phyloP scores from a whole-genome alignment of 805 yeast species.

The Teunomyces cretensis region DNA sequence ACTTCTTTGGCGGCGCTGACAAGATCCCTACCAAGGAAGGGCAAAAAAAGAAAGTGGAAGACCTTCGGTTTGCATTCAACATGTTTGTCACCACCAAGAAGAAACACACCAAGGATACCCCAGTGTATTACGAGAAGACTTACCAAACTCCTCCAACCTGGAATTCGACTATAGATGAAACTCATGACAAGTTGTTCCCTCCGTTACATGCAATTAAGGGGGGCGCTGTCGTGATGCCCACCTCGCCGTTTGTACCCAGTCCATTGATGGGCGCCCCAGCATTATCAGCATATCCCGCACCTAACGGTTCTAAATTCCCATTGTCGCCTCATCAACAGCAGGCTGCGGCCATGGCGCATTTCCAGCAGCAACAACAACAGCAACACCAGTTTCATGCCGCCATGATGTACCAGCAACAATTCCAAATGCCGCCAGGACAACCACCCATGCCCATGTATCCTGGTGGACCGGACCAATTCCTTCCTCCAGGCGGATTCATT shows the following conservation, averaged over 20 bases:
- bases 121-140: slow-evolving; percentile 54
- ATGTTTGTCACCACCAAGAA: slow-evolving; percentile 49
- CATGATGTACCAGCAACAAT: slow-evolving; percentile 38
- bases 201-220: slow-evolving; percentile 19
- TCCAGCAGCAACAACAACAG: slow-evolving; percentile 28
- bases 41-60: slow-evolving; percentile 33
- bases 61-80: slow-evolving; percentile 48
- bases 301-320: slow-evolving; percentile 21
- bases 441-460: slow-evolving; percentile 36
- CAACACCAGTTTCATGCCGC: slow-evolving; percentile 40
- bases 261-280: slow-evolving; percentile 29
- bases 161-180: slow-evolving; percentile 58
- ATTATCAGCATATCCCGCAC: slow-evolving; percentile 15
- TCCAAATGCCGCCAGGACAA: slow-evolving; percentile 32
- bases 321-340: slow-evolving; percentile 31
- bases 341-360: slow-evolving; percentile 30
- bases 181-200: slow-evolving; percentile 54
- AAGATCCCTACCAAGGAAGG: slow-evolving; percentile 38
- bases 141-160: slow-evolving; percentile 78
- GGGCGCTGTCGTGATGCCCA: slow-evolving; percentile 11
- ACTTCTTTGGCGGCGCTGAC: slow-evolving; percentile 41
- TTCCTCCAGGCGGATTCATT: slow-evolving; percentile 37
- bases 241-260: slow-evolving; percentile 28
- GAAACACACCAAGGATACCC: slow-evolving; percentile 24
- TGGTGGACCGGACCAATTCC: slow-evolving; percentile 29